phyloP scores from a whole-genome alignment of 768 basidiomycete genomes.

The Stropharia rugosoannulata region DNA sequence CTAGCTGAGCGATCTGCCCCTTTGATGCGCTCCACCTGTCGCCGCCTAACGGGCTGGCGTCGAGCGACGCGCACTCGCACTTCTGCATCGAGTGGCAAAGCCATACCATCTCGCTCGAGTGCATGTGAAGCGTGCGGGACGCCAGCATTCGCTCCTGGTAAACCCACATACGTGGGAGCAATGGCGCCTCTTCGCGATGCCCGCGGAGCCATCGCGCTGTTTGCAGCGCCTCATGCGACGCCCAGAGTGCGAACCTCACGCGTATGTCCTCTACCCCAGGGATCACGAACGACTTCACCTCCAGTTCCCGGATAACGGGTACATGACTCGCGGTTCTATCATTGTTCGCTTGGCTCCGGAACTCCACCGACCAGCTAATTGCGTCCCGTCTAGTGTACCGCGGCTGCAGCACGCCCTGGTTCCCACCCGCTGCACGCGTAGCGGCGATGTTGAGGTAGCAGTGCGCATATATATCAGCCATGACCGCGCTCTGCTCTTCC shows the following conservation, averaged over 20 bases:
- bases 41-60: slow-evolving; percentile 10
- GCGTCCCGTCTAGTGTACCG: slow-evolving; percentile 12
- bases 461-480: slow-evolving; percentile 14
- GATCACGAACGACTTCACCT: slow-evolving; percentile 9
- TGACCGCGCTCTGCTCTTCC: slow-evolving; percentile 16
- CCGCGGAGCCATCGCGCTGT: slow-evolving; percentile 12
- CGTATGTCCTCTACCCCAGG: slow-evolving; percentile 8
- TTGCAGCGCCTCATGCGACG: slow-evolving; percentile 14
- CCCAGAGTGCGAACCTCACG: slow-evolving; percentile 9
- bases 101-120: slow-evolving; percentile 15
- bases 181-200: slow-evolving; percentile 7
- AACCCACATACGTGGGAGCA: slow-evolving; percentile 15
- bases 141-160: slow-evolving; percentile 15
- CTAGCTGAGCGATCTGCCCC: slow-evolving; percentile 8
- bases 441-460: slow-evolving; percentile 16
- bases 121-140: slow-evolving; percentile 10
- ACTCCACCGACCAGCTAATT: slow-evolving; percentile 9
- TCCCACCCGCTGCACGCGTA: slow-evolving; percentile 13
- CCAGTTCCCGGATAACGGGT: slow-evolving; percentile 7
- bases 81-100: slow-evolving; percentile 11
- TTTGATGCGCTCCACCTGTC: slow-evolving; percentile 16
- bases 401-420: slow-evolving; percentile 7
- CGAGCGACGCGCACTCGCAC: slow-evolving; percentile 13
- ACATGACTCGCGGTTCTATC: background rate
- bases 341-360: slow-evolving; percentile 2